Base-by-base conservation (phyloP, 257 asterid genomes). In the Solanum megistacrolobum region DNA sequence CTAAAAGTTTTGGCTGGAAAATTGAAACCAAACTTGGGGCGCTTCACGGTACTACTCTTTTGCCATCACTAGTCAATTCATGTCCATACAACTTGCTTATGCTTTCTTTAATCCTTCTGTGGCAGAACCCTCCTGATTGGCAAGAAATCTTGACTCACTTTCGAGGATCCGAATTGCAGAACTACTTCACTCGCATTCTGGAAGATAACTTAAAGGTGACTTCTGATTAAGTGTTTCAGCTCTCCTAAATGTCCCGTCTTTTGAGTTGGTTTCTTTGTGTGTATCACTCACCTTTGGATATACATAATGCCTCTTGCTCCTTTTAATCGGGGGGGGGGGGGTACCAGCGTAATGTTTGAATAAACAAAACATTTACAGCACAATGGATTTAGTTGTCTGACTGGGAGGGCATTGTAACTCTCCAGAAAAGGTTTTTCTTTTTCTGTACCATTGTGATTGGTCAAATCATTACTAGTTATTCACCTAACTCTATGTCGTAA, bases 101-200 rank as follows among this genome's bases (percentile, higher is more conserved):
- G 82, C 25, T 69, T 74, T 91, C 36, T 83, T 38, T 34, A 36
- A 74, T 79, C 25, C 35, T 89, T 73, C 32, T 87, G 82, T 87
- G 90, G 94, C 96, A 97, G 99, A 96, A 93, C 86, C 99, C 99
- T 76, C 99, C 99, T 86, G 99, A 97, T 88, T 97, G 99, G 99
- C 99, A 95, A 92, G 99, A 96, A 91, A 97, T 96, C 83, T 92
- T 97, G 96, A 96, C 99, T 72, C 92, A 96, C 92, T 97, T 97
- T 89, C 94, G 99, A 89, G 99, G 99, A 86, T 97, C 99, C 75
- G 99, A 97, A 89, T 91, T 97, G 90, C 99, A 97, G 91, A 97
- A 97, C 88, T 97, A 96, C 90, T 97, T 97, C 87, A 97, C 99
- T 88, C 99, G 98, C 84, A 95, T 97, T 89, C 94, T 96, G 89